A percentile compares a stretch with the other conserved stretches of the same genome.
phyloP scores from a whole-genome alignment of 2,329 filamentous ascomycete species.

The Plectosphaerella cucumerina region DNA sequence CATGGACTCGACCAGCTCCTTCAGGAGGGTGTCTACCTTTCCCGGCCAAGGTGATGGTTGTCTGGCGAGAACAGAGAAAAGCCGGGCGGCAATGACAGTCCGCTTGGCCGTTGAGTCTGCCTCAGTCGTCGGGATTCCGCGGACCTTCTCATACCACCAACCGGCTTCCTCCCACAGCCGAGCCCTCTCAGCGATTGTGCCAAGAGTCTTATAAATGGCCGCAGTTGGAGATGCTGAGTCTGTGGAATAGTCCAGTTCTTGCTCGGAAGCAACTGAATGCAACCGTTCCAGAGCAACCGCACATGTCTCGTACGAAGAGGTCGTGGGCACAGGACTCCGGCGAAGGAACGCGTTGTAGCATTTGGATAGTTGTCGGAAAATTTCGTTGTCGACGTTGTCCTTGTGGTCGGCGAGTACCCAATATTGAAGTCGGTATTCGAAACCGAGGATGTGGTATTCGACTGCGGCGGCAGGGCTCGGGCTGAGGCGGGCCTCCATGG shows the following conservation, averaged over 20 bases:
- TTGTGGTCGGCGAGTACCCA: conserved; percentile 60
- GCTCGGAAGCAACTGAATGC: conserved; percentile 24
- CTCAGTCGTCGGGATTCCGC: conserved; percentile 27
- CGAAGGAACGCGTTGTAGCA: conserved; percentile 59
- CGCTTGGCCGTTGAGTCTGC: conserved; percentile 43
- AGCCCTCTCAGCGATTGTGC: conserved; percentile 42
- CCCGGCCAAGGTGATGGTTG: conserved; percentile 27
- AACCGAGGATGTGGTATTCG: conserved; percentile 59
- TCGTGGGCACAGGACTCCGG: conserved; percentile 33
- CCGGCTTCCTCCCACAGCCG: conserved; percentile 46
- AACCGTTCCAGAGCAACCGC: conserved; percentile 27
- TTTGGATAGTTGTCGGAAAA: conserved; percentile 60
- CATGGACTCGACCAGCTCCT: conserved; percentile 48
- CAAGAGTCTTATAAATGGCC: conserved; percentile 49
- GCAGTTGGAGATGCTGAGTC: conserved; percentile 39
- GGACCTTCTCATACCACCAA: conserved; percentile 48
- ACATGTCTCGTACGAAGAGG: conserved; percentile 34
- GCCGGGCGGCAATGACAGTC: conserved; percentile 50
- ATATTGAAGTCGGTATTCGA: conserved; percentile 58
- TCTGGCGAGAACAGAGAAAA: conserved; percentile 51
- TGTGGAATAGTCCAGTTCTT: conserved; percentile 26
- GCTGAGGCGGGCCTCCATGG: conserved; percentile 48
- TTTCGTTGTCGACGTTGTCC: conserved; percentile 57
- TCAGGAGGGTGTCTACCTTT: conserved; percentile 36
- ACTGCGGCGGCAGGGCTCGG: conserved; percentile 55